These are phyloP conservation scores for Umbelopsis ramanniana DNA, from an alignment of 192 early-diverging fungal genomes.

Conservation along the genomic window DNA sequence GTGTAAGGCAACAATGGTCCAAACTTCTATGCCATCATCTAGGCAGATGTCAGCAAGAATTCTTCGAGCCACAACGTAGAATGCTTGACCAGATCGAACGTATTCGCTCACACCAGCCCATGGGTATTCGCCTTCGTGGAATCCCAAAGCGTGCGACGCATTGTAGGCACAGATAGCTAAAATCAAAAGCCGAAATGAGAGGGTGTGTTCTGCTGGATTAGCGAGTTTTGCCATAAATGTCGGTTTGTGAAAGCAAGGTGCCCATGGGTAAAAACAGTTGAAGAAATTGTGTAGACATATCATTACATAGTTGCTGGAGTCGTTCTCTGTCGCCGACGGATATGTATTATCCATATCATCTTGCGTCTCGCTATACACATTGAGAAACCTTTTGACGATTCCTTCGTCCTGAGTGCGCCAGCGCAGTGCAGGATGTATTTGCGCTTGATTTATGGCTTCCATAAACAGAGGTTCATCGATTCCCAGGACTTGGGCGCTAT, in stretches of 20 bases:
- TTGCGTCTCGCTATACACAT: slow-evolving; percentile 13
- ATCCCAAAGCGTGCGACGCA: slow-evolving; percentile 1
- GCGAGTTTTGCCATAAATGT: slow-evolving; percentile 10
- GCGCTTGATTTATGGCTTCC: not conserved
- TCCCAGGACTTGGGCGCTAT: slow-evolving; percentile 6
- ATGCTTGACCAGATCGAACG: slow-evolving; percentile 9
- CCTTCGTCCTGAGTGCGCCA: slow-evolving; percentile 17
- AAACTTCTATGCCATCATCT: not conserved
- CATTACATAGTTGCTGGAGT: slow-evolving; percentile 22
- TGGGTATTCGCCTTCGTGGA: slow-evolving; percentile 12
- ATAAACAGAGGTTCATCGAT: slow-evolving; percentile 2
- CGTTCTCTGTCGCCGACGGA: not conserved
- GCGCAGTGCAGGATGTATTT: slow-evolving; percentile 5
- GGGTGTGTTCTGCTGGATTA: not conserved
- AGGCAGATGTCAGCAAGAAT: not conserved
- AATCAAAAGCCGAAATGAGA: slow-evolving; percentile 2
- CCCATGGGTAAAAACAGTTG: slow-evolving; percentile 18
- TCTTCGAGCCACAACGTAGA: slow-evolving; percentile 6
- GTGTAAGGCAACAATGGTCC: slow-evolving; percentile 9
- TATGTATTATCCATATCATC: not conserved
- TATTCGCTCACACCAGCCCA: not conserved
- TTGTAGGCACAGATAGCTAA: slow-evolving; percentile 14
- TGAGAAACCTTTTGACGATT: slow-evolving; percentile 3
- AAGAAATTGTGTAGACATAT: slow-evolving; percentile 17
- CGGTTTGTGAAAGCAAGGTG: slow-evolving; percentile 10